Evolutionary conservation across 2,329 filamentous ascomycete species (phyloP).

Genomic region (Claviceps digitariae): DNA sequence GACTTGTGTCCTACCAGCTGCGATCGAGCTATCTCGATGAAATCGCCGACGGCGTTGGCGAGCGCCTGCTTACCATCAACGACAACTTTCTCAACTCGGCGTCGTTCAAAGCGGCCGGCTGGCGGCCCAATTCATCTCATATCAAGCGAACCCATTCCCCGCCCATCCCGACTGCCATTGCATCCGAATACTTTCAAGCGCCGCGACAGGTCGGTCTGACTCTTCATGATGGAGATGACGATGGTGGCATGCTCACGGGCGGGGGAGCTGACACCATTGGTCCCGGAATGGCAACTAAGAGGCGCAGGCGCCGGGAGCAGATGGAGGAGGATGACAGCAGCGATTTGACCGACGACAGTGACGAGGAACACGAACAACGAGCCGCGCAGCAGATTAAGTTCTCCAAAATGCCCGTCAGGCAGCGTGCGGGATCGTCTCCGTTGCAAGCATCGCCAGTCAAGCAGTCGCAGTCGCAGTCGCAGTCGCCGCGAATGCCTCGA

Average conservation of each 20-base stretch:
- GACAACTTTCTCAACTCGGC: constrained; percentile 66
- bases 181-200: constrained; percentile 72
- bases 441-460: constrained; percentile 52
- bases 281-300: constrained; percentile 51
- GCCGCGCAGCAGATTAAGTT: constrained; percentile 89
- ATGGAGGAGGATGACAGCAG: constrained; percentile 79
- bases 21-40: constrained; percentile 68
- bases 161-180: constrained; percentile 69
- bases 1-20: constrained; percentile 71
- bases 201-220: constrained; percentile 49
- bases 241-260: constrained; percentile 58
- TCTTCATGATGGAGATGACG: constrained; percentile 58
- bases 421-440: constrained; percentile 78
- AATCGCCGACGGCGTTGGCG: constrained; percentile 72
- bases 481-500: constrained; percentile 36
- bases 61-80: constrained; percentile 71
- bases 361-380: constrained; percentile 61
- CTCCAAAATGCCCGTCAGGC: constrained; percentile 82
- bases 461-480: constrained; percentile 29
- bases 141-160: constrained; percentile 77
- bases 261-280: constrained; percentile 55
- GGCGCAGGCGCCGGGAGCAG: constrained; percentile 54
- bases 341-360: constrained; percentile 72
- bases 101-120: constrained; percentile 71
- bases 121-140: constrained; percentile 59